Percentiles rank a stretch among this genome's conserved stretches.
These are phyloP conservation scores for Irpex sp. DNA, from an alignment of 1,284 basidiomycete species.

Conservation along the genomic window DNA sequence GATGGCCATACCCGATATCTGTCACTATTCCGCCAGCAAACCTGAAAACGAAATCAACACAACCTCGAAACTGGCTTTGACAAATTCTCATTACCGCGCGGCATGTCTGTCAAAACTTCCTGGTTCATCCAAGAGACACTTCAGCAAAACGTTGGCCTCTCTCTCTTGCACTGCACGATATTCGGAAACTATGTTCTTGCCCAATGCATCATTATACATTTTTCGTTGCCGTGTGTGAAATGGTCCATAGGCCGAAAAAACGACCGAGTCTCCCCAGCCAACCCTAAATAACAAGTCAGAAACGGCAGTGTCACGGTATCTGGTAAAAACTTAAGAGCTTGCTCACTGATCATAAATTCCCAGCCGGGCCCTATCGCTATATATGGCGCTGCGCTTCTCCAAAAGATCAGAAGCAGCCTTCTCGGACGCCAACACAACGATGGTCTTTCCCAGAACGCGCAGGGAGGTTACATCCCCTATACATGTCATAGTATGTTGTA, in stretches of 20 bases:
- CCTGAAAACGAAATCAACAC: neutral
- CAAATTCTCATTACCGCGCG: neutral
- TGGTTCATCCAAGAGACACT: neutral
- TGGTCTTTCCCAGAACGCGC: neutral
- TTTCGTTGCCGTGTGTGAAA: neutral
- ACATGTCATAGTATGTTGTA: neutral
- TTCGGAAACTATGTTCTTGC: neutral
- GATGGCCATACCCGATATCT: neutral
- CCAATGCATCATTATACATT: neutral
- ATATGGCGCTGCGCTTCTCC: slow-evolving; percentile 18
- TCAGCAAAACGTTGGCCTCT: neutral
- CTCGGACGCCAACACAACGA: slow-evolving; percentile 7
- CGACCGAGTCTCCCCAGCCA: neutral
- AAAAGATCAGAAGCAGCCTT: slow-evolving; percentile 13
- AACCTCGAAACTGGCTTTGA: neutral
- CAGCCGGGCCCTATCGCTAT: neutral
- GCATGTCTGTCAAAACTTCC: neutral
- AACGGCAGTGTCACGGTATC: no score
- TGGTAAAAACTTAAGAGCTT: no score
- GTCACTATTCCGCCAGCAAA: neutral
- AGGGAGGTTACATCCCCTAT: neutral
- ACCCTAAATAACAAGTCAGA: neutral
- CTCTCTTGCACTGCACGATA: neutral
- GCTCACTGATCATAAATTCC: neutral
- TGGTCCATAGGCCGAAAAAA: neutral